phyloP scores from a whole-genome alignment of 1,139 yeast species.

The Taiozyma sp. region DNA sequence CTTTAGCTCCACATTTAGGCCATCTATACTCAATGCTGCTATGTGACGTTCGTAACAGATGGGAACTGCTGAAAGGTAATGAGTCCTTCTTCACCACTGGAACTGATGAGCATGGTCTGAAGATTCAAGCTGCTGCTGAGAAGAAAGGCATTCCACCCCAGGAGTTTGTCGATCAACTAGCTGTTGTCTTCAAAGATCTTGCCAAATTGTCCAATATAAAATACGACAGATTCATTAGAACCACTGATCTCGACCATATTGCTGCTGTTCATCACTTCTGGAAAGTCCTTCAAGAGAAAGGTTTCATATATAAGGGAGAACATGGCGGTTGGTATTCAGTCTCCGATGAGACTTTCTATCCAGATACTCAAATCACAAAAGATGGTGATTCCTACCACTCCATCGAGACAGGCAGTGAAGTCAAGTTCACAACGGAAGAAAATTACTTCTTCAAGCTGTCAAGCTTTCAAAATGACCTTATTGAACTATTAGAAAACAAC shows the following conservation, averaged over 20 bases:
- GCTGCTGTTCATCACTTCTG: slow-evolving; percentile 65
- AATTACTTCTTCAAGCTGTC: slow-evolving; percentile 85
- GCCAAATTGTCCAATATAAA: slow-evolving; percentile 53
- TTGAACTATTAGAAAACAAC: slow-evolving; percentile 42
- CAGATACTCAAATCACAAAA: slow-evolving; percentile 69
- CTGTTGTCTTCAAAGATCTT: slow-evolving; percentile 57
- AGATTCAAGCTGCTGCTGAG: slow-evolving; percentile 76
- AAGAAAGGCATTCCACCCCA: slow-evolving; percentile 51
- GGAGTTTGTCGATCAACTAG: slow-evolving; percentile 66
- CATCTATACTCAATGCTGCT: slow-evolving; percentile 86
- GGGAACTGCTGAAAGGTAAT: slow-evolving; percentile 52
- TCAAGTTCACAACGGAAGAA: slow-evolving; percentile 68
- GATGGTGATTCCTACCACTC: slow-evolving; percentile 43
- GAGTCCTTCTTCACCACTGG: slow-evolving; percentile 73
- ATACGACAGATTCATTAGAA: slow-evolving; percentile 79
- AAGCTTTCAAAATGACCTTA: slow-evolving; percentile 48
- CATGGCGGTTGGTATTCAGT: slow-evolving; percentile 96
- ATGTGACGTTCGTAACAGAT: slow-evolving; percentile 73
- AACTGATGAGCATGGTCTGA: slow-evolving; percentile 95
- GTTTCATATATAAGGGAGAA: slow-evolving; percentile 72
- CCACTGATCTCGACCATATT: slow-evolving; percentile 81
- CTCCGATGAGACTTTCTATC: slow-evolving; percentile 92
- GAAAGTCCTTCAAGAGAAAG: slow-evolving; percentile 53
- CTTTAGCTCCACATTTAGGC: slow-evolving; percentile 77
- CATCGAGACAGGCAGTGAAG: slow-evolving; percentile 74